Evolutionary conservation across 2,329 filamentous ascomycete genomes (phyloP), one percentile per base, ranked within the genome.

Genomic region (Dactylonectria macrodidyma): DNA sequence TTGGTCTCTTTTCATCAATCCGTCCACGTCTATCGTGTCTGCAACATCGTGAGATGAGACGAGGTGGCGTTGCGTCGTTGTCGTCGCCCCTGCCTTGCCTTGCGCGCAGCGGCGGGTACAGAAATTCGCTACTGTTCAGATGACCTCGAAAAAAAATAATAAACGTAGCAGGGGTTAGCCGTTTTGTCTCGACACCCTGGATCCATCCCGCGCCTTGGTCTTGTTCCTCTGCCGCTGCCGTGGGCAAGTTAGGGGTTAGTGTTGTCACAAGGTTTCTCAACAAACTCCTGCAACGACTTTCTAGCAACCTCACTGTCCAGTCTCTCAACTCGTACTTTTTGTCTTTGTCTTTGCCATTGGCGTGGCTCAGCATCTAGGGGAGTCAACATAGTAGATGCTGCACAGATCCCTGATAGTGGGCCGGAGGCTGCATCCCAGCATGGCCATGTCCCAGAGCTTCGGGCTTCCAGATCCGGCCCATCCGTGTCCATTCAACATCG

Each of bases 401-500:
- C 41, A 51, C 62, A 69, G 54, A 65, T 48, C 54, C 59, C 47
- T 65, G 48, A 59, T 50, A 59, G 51, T 64, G 47, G 68, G 56
- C 67, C 65, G 59, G 66, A 71, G 67, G 51, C 61, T 70, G 65
- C 68, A 68, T 70, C 44, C 55, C 47, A 64, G 38, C 58, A 57
- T 57, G 47, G 60, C 52, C 54, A 44, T 68, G 62, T 75, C 73
- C 74, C 74, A 75, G 71, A 65, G 65, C 56, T 66, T 71, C 74
- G 74, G 74, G 67, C 67, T 76, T 68, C 73, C 73, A 73, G 66
- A 76, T 75, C 73, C 73, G 73, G 72, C 41, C 51, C 66, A 71
- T 73, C 73, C 73, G 73, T 63, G 46, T 22, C 60, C 61, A 61
- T 41, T 57, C 16, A 65, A 38, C 16, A 22, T 47, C 38, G 30